Evolutionary conservation across 441 rosid genomes (phyloP).

Genomic region (Viola pubescens): DNA sequence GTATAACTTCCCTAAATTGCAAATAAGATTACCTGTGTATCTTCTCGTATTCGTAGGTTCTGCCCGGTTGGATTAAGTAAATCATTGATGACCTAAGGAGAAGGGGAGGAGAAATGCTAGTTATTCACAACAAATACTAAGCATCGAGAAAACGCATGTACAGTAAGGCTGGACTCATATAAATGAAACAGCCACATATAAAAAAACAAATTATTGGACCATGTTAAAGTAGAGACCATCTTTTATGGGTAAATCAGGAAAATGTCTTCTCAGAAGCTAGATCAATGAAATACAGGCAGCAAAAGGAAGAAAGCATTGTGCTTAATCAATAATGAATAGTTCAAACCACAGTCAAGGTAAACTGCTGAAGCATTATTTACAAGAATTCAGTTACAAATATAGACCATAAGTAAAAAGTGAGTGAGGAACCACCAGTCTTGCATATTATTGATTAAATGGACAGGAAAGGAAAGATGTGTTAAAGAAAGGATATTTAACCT

Average conservation of each 20-base stretch:
- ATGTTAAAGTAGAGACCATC: not conserved
- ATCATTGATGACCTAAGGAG: slow-evolving; percentile 55
- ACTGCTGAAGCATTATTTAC: not conserved
- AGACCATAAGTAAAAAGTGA: not conserved
- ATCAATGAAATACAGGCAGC: not conserved
- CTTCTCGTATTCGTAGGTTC: slow-evolving; percentile 63
- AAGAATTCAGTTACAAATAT: not conserved
- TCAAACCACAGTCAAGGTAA: not conserved
- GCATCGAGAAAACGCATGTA: slow-evolving; percentile 13
- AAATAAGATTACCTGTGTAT: slow-evolving; percentile 39
- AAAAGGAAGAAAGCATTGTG: not conserved
- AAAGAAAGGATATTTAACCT: too few relatives aligned
- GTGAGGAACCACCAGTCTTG: too few relatives aligned
- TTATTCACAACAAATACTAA: slow-evolving; percentile 5
- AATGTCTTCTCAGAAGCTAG: not conserved
- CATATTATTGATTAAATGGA: too few relatives aligned
- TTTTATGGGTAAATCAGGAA: not conserved
- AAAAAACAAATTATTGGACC: slow-evolving; percentile 11
- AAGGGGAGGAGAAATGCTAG: slow-evolving; percentile 2
- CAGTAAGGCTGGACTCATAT: slow-evolving; percentile 3
- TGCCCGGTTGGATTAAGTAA: slow-evolving; percentile 61
- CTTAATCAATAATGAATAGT: not conserved
- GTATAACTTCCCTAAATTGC: not conserved
- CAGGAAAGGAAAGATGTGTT: not conserved
- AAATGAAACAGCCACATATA: not conserved